phyloP scores from a whole-genome alignment of 345 rosid species.

The Geranium rotundifolium region DNA sequence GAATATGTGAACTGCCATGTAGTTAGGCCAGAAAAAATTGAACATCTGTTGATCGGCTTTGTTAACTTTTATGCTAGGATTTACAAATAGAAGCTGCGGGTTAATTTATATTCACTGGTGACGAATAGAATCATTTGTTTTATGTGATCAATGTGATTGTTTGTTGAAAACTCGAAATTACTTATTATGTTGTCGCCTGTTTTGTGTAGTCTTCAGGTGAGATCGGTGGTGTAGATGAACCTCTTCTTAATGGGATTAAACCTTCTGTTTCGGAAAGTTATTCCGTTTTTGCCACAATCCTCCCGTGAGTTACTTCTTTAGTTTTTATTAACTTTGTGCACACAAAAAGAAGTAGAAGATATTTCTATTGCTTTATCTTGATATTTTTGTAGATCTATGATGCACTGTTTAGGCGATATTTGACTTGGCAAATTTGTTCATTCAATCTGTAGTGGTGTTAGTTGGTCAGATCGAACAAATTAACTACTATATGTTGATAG shows the following conservation, averaged over 20 bases:
- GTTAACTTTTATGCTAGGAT: background rate
- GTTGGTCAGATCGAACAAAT: background rate
- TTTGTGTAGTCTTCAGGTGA: slow-evolving; percentile 59
- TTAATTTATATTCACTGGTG: background rate
- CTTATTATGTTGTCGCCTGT: slow-evolving; percentile 7
- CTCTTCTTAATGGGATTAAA: slow-evolving; percentile 40
- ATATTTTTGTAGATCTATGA: no score
- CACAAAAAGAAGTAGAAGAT: no score
- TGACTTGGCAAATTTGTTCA: background rate
- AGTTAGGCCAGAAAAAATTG: background rate
- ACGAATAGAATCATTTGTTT: background rate
- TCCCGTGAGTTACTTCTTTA: slow-evolving; percentile 46
- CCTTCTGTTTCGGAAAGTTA: slow-evolving; percentile 35
- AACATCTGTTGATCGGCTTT: background rate
- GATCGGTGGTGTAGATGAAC: slow-evolving; percentile 46
- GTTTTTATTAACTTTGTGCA: no score
- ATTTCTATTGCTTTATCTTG: background rate
- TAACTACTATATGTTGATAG: background rate
- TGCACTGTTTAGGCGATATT: no score
- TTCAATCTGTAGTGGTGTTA: background rate
- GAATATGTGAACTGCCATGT: background rate
- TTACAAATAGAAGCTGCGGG: background rate
- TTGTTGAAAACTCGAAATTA: background rate
- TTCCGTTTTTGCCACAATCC: slow-evolving; percentile 49
- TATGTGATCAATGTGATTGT: no score